phyloP scores from a whole-genome alignment of 2,329 filamentous ascomycete species.

The Talaromyces sp. region DNA sequence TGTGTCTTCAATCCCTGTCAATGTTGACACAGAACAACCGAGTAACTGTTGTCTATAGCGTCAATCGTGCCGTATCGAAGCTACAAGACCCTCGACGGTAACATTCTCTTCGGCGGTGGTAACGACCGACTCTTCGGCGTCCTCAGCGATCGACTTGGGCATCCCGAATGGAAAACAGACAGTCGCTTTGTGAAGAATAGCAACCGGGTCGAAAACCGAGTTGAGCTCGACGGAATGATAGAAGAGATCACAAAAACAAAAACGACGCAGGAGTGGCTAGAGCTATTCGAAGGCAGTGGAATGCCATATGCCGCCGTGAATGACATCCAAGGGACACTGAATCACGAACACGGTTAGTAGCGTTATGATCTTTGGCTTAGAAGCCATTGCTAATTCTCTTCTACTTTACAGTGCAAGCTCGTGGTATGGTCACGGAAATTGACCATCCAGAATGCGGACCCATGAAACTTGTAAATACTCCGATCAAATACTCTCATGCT shows the following conservation, averaged over 20 bases:
- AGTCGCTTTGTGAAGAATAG: conserved; percentile 55
- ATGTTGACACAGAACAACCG: too few relatives aligned
- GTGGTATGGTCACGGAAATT: conserved; percentile 84
- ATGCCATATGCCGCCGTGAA: conserved; percentile 95
- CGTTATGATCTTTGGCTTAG: background rate
- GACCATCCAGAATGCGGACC: conserved; percentile 77
- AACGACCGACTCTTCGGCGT: conserved; percentile 60
- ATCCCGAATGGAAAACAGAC: conserved; percentile 55
- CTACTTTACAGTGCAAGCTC: conserved; percentile 52
- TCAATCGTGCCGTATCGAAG: conserved; percentile 94
- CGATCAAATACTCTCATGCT: conserved; percentile 86
- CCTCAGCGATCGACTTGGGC: conserved; percentile 53
- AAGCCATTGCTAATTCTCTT: background rate
- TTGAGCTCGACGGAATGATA: conserved; percentile 70
- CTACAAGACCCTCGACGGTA: conserved; percentile 61
- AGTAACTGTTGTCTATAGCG: conserved; percentile 46
- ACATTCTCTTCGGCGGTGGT: conserved; percentile 59
- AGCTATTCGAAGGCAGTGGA: conserved; percentile 79
- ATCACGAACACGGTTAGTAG: conserved; percentile 70
- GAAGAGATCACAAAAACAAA: conserved; percentile 67
- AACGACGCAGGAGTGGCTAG: conserved; percentile 84
- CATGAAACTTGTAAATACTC: conserved; percentile 87
- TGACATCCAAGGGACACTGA: conserved; percentile 77
- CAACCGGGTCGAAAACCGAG: conserved; percentile 61
- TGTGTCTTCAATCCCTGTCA: conserved; percentile 19